These are phyloP conservation scores for Erysimum cheiri DNA, from an alignment of 441 rosid genomes.

Conservation along the genomic window DNA sequence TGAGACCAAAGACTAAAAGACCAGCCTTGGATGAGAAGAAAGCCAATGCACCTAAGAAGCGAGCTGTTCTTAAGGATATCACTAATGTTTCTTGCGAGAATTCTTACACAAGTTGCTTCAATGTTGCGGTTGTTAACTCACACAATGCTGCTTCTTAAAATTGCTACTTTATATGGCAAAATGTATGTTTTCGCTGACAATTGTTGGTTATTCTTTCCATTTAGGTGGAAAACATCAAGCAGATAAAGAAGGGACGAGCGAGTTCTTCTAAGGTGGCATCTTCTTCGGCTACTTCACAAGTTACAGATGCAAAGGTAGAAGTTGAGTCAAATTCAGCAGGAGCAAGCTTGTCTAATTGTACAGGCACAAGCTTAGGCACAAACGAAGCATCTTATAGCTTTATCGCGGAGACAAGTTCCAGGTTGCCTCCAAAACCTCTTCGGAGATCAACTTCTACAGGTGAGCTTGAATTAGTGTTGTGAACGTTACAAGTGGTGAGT, in stretches of 20 bases:
- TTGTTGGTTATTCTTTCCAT: constrained; percentile 9
- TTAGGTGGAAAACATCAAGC: constrained; percentile 38
- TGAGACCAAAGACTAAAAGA: constrained; percentile 57
- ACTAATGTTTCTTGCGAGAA: constrained; percentile 61
- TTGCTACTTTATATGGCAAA: neutral
- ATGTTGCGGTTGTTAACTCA: constrained; percentile 57
- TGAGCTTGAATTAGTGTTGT: constrained; percentile 19
- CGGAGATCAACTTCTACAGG: constrained; percentile 26
- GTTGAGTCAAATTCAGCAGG: constrained; percentile 26
- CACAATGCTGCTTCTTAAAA: constrained; percentile 21
- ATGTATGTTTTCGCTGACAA: constrained; percentile 19
- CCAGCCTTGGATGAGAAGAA: constrained; percentile 60
- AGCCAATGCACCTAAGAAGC: constrained; percentile 47
- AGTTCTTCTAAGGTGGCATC: constrained; percentile 28
- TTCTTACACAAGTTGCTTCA: constrained; percentile 54
- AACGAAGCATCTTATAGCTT: constrained; percentile 34
- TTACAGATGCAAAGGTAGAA: constrained; percentile 33
- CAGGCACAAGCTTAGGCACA: constrained; percentile 15
- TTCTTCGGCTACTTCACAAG: constrained; percentile 32
- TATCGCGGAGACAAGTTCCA: constrained; percentile 23
- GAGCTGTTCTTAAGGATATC: constrained; percentile 76
- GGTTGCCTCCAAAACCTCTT: constrained; percentile 38
- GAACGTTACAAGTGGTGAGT: neutral
- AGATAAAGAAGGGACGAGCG: constrained; percentile 27
- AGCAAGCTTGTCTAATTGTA: constrained; percentile 24